phyloP scores from a whole-genome alignment of 257 asterid species.

The Solanum tarijense region DNA sequence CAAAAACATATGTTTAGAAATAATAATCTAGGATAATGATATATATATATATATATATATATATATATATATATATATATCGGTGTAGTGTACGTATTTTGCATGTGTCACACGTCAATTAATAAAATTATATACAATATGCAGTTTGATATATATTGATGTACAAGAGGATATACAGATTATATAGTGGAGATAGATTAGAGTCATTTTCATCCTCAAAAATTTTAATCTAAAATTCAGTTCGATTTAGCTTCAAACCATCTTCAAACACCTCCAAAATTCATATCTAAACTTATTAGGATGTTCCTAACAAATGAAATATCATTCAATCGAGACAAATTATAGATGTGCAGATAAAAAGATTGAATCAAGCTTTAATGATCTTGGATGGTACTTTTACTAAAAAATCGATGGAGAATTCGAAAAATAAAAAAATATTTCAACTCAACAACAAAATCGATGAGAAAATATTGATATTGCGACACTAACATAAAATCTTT shows the following conservation, averaged over 20 bases:
- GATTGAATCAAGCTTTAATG: neutral
- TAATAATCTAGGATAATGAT: neutral
- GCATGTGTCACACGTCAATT: neutral
- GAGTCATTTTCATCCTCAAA: neutral
- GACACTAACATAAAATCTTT: neutral
- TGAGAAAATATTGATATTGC: neutral
- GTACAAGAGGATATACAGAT: neutral
- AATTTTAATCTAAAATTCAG: neutral
- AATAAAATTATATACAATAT: neutral
- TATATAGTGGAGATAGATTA: neutral
- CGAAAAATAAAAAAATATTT: neutral
- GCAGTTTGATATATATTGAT: neutral
- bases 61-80: too few species aligned
- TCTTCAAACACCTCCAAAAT: neutral
- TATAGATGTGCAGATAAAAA: too few species aligned
- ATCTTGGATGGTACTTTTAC: neutral
- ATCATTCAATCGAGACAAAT: too few species aligned
- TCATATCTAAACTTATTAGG: too few species aligned
- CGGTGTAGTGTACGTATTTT: too few species aligned
- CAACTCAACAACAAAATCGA: neutral
- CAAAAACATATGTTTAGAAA: neutral
- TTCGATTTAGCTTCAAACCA: accelerated
- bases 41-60: too few species aligned
- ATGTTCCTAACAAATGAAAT: neutral
- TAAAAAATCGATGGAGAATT: neutral